phyloP scores from a whole-genome alignment of 495 filamentous ascomycete genomes.

The Penicillium robsamsonii region DNA sequence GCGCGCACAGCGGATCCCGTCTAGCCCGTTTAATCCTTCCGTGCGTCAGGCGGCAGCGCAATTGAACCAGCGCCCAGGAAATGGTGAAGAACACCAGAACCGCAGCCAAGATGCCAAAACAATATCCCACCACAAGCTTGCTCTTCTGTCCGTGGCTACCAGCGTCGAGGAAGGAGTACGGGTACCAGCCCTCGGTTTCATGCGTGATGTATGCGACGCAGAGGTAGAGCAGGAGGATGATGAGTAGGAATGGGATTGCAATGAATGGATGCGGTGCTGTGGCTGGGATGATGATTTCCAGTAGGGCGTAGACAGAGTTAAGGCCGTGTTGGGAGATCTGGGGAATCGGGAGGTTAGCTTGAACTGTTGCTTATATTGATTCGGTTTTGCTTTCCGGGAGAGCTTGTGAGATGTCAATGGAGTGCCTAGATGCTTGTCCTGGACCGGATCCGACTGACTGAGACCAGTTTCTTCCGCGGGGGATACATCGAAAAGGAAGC shows the following conservation, averaged over 20 bases:
- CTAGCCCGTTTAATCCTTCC: conserved; percentile 30
- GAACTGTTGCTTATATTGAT: not conserved
- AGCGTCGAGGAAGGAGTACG: conserved; percentile 71
- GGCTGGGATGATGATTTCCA: conserved; percentile 69
- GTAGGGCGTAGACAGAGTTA: conserved; percentile 66
- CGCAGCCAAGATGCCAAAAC: conserved; percentile 59
- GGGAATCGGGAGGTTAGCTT: not conserved
- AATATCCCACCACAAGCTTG: conserved; percentile 45
- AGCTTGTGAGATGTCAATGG: too few relatives aligned
- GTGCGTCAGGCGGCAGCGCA: conserved; percentile 45
- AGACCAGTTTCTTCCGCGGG: not conserved
- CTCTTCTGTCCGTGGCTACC: conserved; percentile 43
- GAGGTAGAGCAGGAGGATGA: conserved; percentile 66
- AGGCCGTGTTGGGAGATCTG: conserved; percentile 70
- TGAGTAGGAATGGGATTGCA: conserved; percentile 35
- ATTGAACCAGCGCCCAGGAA: conserved; percentile 51
- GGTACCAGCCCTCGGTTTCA: conserved; percentile 67
- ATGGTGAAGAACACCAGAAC: conserved; percentile 63
- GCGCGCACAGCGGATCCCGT: conserved; percentile 17
- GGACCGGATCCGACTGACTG: not conserved
- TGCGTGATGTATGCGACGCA: conserved; percentile 71
- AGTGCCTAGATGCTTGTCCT: too few relatives aligned
- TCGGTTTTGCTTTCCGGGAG: not conserved
- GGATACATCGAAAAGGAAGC: not conserved
- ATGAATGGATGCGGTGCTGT: conserved; percentile 50